These are phyloP conservation scores for Lentinus polychrous DNA, from an alignment of 1,284 basidiomycete species.

Conservation along the genomic window DNA sequence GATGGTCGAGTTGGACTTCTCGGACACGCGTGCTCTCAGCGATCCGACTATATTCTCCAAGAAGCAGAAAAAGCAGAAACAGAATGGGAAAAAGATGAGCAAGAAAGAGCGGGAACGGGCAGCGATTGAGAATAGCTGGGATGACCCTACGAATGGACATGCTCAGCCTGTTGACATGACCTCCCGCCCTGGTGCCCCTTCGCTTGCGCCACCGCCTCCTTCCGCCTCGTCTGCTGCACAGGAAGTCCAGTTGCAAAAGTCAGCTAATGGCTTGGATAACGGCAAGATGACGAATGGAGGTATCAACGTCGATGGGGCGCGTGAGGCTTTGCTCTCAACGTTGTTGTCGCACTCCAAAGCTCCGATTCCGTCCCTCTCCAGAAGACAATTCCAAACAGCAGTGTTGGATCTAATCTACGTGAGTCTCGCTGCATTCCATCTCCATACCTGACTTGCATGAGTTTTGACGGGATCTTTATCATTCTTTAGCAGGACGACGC, in stretches of 20 bases:
- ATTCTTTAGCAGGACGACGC: slow-evolving; percentile 15
- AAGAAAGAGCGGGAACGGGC: slow-evolving; percentile 37
- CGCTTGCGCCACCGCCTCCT: slow-evolving; percentile 2
- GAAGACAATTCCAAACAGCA: slow-evolving; percentile 15
- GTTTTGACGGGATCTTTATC: not conserved
- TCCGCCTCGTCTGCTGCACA: not conserved
- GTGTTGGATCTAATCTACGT: slow-evolving; percentile 14
- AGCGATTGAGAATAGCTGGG: slow-evolving; percentile 57
- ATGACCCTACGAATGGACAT: slow-evolving; percentile 32
- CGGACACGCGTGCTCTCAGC: slow-evolving; percentile 60
- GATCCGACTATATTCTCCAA: slow-evolving; percentile 47
- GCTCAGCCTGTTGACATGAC: slow-evolving; percentile 10
- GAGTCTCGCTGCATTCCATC: slow-evolving; percentile 2
- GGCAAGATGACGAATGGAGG: slow-evolving; percentile 10
- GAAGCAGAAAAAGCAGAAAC: slow-evolving; percentile 25
- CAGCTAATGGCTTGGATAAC: slow-evolving; percentile 4
- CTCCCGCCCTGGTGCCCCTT: slow-evolving; percentile 2
- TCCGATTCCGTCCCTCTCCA: slow-evolving; percentile 9
- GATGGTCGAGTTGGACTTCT: slow-evolving; percentile 65
- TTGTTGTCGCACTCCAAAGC: slow-evolving; percentile 9
- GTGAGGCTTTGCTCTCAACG: slow-evolving; percentile 5
- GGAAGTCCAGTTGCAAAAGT: not conserved
- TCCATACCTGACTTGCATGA: not conserved
- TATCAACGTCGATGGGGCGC: slow-evolving; percentile 8
- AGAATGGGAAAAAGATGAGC: slow-evolving; percentile 26